phyloP scores from a whole-genome alignment of 2,329 filamentous ascomycete genomes.

The Pseudopithomyces maydicus region DNA sequence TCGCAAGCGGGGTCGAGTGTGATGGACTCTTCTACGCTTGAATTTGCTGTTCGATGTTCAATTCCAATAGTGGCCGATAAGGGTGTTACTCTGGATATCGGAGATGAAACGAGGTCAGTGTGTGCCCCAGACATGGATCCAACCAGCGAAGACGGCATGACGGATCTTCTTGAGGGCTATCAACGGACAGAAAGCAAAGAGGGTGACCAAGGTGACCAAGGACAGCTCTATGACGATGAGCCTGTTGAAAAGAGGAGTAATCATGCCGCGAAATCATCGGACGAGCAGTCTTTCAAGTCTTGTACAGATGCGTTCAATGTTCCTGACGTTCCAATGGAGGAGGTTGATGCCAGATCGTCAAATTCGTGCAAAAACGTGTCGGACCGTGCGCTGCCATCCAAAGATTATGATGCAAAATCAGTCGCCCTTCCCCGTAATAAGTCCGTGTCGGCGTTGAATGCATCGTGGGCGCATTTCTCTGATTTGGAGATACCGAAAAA shows the following conservation, averaged over 20 bases:
- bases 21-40: conserved; percentile 38
- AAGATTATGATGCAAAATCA: conserved; percentile 28
- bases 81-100: conserved; percentile 11
- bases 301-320: conserved; percentile 28
- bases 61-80: conserved; percentile 32
- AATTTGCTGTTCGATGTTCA: conserved; percentile 35
- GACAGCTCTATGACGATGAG: conserved; percentile 5
- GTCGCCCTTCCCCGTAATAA: conserved; percentile 25
- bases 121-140: conserved; percentile 15
- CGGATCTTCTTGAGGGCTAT: conserved; percentile 38
- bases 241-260: conserved; percentile 20
- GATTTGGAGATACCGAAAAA: conserved; percentile 9
- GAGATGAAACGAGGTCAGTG: conserved; percentile 4
- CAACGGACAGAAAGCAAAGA: conserved; percentile 32
- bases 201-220: conserved; percentile 8
- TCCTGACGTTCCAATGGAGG: conserved; percentile 1
- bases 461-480: conserved; percentile 13
- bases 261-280: conserved; percentile 35
- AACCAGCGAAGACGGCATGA: conserved; percentile 39
- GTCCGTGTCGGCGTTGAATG: conserved; percentile 21
- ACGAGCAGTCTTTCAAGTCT: conserved; percentile 42
- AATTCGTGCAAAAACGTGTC: conserved; percentile 18
- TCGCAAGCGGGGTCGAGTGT: conserved; percentile 33
- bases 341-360: conserved; percentile 16
- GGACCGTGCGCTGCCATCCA: conserved; percentile 14